Conservation (phyloP, 2,329 filamentous ascomycete genomes). For the Botrytis galanthina region DNA sequence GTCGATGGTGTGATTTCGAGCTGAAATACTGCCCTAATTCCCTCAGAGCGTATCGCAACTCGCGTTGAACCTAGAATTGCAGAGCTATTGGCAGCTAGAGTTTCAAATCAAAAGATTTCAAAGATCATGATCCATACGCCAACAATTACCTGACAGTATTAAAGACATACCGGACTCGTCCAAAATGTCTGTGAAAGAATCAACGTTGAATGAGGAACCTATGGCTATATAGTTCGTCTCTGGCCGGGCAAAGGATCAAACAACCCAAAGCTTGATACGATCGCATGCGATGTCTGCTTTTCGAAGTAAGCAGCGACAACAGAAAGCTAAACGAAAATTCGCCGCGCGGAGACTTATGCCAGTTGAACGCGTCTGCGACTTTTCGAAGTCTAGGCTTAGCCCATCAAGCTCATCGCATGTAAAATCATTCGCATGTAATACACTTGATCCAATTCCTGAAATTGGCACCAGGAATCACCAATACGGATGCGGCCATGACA, state of each 20-base stretch:
- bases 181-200: background rate
- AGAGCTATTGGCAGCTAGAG: background rate
- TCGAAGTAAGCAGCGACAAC: background rate
- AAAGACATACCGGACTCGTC: background rate
- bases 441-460: background rate
- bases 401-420: background rate
- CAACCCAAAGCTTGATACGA: background rate
- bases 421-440: background rate
- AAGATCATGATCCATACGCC: background rate
- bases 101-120: background rate
- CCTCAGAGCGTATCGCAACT: background rate
- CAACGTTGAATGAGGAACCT: background rate
- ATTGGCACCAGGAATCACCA: background rate
- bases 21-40: background rate
- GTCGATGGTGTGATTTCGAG: background rate
- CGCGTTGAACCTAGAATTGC: background rate
- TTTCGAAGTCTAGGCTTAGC: background rate
- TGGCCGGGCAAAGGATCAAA: background rate
- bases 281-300: slow-evolving; percentile 8
- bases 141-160: background rate
- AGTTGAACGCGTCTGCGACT: background rate
- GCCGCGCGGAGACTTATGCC: background rate
- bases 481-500: background rate
- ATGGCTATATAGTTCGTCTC: background rate
- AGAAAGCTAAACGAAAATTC: background rate